Evolutionary conservation across 1,139 yeast species (phyloP), one percentile per base, ranked within the genome.

Genomic region (Eremothecium cymbalariae): DNA sequence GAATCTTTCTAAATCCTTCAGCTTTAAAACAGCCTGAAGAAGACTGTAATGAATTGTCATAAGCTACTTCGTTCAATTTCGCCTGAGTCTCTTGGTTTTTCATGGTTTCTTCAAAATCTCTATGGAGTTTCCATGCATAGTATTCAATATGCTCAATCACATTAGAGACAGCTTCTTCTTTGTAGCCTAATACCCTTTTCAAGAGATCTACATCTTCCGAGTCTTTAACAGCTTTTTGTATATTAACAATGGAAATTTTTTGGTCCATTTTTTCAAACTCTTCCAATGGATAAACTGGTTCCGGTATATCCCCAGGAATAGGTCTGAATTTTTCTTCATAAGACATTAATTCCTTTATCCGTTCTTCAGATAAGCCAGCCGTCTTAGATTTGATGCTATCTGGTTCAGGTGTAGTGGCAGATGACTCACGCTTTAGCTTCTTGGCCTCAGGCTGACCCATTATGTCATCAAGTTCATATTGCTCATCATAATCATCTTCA

Each of bases 1-100:
- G 72, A 25, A 85, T 77, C 55, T 81, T 82, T 34, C 63, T 62
- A 53, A 78, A 84, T 0, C 95, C 95, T 39, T 78, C 75, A 30
- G 88, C 76, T 50, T 75, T 72, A 51, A 83, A 81, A 1, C 85
- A 67, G 1, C 86, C 86, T 0, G 78, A 63, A 0, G 45, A 33
- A 29, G 72, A 73, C 34, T 65, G 69, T 31, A 74, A 62, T 11
- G 60, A 13, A 49, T 44, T 36, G 59, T 66, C 50, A 61, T 60
- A 47, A 11, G 41, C 28, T 18, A 33, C 39, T 13, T 51, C 56
- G 32, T 50, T 51, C 4, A 47, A 29, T 20, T 38, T 38, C 8
- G 37, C 23, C 32, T 50, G 55, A 19, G 41, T 44, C 19, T 44
- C 45, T 11, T 38, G 36, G n/a, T 40, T 40, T 23, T 42, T 37